These are phyloP conservation scores for Beauveria sp. DNA, from an alignment of 2,329 filamentous ascomycete species.

Conservation along the genomic window DNA sequence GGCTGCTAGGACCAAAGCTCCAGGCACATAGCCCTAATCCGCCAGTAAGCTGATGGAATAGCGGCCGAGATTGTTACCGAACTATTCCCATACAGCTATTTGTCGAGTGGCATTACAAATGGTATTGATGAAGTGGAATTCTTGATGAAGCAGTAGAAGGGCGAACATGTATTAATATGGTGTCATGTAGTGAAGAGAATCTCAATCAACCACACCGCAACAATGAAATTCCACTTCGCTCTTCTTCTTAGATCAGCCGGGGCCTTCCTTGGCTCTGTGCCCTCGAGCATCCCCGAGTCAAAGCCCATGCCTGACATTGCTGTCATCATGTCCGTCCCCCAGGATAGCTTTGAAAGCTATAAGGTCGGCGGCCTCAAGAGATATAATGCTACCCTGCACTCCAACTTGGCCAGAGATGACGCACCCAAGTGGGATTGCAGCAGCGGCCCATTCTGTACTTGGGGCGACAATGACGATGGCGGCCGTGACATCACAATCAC, in stretches of 20 bases:
- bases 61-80: neutral
- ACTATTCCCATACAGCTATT: neutral
- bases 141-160: neutral
- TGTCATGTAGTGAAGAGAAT: neutral
- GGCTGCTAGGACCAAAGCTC: neutral
- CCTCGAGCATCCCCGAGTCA: neutral
- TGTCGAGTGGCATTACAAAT: neutral
- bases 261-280: neutral
- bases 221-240: neutral
- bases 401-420: neutral
- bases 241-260: neutral
- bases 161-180: neutral
- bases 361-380: slow-evolving; percentile 1
- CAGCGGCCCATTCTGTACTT: slow-evolving; percentile 2
- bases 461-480: slow-evolving; percentile 8
- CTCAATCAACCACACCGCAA: neutral
- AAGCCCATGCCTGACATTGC: slow-evolving; percentile 6
- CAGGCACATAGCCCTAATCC: neutral
- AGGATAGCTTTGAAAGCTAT: slow-evolving; percentile 2
- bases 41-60: neutral
- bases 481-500: slow-evolving; percentile 8
- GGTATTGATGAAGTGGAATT: neutral
- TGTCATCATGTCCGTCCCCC: slow-evolving; percentile 4
- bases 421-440: neutral
- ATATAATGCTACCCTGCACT: neutral